phyloP scores from a whole-genome alignment of 257 asterid genomes.

The Lithospermum erythrorhizon region DNA sequence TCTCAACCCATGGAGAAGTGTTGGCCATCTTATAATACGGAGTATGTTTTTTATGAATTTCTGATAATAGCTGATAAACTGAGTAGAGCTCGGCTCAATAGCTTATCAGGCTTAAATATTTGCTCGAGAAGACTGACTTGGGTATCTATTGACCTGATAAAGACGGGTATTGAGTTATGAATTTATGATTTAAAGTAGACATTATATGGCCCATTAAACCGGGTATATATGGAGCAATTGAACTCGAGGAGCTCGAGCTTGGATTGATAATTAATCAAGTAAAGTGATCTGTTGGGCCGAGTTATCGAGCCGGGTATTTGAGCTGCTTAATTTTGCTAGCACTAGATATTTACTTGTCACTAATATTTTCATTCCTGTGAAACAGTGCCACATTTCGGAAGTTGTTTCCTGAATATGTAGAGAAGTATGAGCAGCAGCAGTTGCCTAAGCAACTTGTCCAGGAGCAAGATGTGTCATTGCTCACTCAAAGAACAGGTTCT shows the following conservation, averaged over 20 bases:
- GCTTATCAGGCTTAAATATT: no score
- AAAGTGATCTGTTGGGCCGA: not conserved
- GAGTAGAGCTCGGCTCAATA: no score
- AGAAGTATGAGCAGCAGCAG: constrained; percentile 40
- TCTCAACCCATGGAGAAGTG: no score
- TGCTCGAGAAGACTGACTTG: not conserved
- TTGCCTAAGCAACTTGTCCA: constrained; percentile 3
- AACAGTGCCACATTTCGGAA: constrained; percentile 71
- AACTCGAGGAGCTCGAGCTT: not conserved
- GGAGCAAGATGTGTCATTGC: constrained; percentile 1
- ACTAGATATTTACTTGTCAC: constrained; percentile 1
- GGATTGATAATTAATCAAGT: not conserved
- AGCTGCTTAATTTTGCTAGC: not conserved
- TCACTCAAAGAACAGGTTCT: constrained; percentile 21
- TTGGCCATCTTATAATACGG: not conserved
- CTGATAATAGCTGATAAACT: not conserved
- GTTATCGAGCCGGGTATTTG: no score
- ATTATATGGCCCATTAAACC: not conserved
- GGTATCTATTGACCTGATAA: not conserved
- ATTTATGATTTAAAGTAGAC: not conserved
- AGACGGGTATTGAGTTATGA: not conserved
- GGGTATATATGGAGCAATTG: not conserved
- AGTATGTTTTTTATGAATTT: no score
- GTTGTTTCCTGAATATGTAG: constrained; percentile 75
- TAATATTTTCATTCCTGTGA: constrained; percentile 8